Evolutionary conservation across 768 basidiomycete genomes (phyloP).

Genomic region (Podaxis sp.): DNA sequence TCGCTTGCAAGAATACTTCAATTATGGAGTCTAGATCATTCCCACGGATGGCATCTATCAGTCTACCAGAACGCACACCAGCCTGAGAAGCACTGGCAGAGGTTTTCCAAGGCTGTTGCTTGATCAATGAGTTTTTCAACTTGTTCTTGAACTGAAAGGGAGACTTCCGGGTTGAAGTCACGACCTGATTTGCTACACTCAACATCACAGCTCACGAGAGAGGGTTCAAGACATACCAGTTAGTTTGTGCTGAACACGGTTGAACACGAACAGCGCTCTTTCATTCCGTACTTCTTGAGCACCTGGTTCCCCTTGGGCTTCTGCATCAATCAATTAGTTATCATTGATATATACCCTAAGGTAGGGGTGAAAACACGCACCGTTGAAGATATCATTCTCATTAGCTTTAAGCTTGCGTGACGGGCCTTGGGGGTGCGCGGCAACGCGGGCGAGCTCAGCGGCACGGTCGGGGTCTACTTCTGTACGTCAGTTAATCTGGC

Average conservation of each 20-base stretch:
- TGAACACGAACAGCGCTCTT: constrained; percentile 86
- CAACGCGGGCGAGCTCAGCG: constrained; percentile 60
- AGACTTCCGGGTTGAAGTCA: constrained; percentile 86
- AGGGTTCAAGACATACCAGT: constrained; percentile 52
- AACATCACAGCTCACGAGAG: not conserved
- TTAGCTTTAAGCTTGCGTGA: constrained; percentile 82
- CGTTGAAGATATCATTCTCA: constrained; percentile 91
- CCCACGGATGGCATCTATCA: not conserved
- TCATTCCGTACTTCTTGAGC: constrained; percentile 89
- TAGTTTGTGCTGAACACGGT: constrained; percentile 92
- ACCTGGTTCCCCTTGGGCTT: constrained; percentile 47
- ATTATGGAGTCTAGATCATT: constrained; percentile 2
- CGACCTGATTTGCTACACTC: constrained; percentile 47
- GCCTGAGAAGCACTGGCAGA: constrained; percentile 95
- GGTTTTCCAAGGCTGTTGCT: constrained; percentile 89
- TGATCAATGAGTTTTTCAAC: constrained; percentile 93
- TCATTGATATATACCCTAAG: not conserved
- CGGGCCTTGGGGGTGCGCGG: constrained; percentile 75
- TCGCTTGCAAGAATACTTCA: not conserved
- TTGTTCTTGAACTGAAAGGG: constrained; percentile 72
- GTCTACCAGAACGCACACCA: constrained; percentile 85
- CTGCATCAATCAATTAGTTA: constrained; percentile 17
- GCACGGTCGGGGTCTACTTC: constrained; percentile 46
- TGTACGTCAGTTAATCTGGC: constrained; percentile 30
- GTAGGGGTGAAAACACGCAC: constrained; percentile 33